These are phyloP conservation scores for Meyerozyma guilliermondii DNA, from an alignment of 1,139 yeast genomes.

Conservation along the genomic window DNA sequence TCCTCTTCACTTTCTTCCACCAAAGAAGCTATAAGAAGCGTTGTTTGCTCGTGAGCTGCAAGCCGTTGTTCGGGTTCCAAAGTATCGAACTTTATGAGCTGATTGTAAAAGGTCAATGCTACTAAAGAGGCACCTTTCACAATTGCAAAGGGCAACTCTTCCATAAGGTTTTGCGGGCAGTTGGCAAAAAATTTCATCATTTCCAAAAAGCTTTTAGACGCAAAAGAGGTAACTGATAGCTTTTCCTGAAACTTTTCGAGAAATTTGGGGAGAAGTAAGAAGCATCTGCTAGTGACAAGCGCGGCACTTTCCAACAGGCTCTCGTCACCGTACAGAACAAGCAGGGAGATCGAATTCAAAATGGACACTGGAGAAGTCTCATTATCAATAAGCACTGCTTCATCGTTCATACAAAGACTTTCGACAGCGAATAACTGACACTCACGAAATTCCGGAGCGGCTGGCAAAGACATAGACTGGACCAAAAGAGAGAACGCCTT, in stretches of 20 bases:
- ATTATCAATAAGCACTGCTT: conserved; percentile 17
- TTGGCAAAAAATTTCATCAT: conserved; percentile 25
- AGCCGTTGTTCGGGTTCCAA: conserved; percentile 12
- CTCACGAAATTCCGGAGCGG: conserved; percentile 26
- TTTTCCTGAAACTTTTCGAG: conserved; percentile 44
- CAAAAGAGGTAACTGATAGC: conserved; percentile 31
- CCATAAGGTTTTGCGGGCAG: conserved; percentile 8
- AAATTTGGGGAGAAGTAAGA: conserved; percentile 51
- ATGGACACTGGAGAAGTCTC: conserved; percentile 18
- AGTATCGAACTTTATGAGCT: conserved; percentile 35
- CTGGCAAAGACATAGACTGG: conserved; percentile 6
- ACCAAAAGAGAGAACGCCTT: conserved; percentile 16
- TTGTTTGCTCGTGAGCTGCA: conserved; percentile 23
- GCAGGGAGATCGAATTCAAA: conserved; percentile 17
- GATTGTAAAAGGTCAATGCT: conserved; percentile 49
- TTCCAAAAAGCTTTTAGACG: conserved; percentile 32
- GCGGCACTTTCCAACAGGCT: conserved; percentile 10
- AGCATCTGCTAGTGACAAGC: conserved; percentile 40
- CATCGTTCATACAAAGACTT: conserved; percentile 43
- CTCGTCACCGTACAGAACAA: conserved; percentile 9
- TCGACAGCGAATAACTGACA: conserved; percentile 37
- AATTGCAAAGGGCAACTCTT: conserved; percentile 20
- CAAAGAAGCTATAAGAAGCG: conserved; percentile 33
- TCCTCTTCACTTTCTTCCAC: conserved; percentile 72
- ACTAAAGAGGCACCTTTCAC: conserved; percentile 46